Percentiles rank a stretch among this genome's conserved stretches.
These are phyloP conservation scores for Aquilaria yunnanensis DNA, from an alignment of 345 rosid species.

Conservation along the genomic window DNA sequence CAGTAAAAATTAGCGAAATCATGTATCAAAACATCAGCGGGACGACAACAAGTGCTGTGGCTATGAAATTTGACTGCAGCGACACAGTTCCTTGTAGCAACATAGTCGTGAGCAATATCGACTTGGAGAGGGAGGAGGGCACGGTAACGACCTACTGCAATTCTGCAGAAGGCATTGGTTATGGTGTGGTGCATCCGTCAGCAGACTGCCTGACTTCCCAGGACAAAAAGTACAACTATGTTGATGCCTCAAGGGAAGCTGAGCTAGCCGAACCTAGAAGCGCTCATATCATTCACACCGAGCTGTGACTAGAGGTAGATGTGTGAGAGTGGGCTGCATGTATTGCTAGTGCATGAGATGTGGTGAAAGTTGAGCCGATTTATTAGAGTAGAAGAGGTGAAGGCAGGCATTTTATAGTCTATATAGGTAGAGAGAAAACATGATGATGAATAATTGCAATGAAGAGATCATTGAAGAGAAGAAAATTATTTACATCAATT, in stretches of 20 bases:
- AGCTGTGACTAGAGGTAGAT: conserved; percentile 37
- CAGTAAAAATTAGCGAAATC: conserved; percentile 70
- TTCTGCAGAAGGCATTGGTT: conserved; percentile 80
- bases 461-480: too few relatives aligned
- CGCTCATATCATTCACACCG: conserved; percentile 45
- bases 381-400: conserved; percentile 12
- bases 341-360: not conserved
- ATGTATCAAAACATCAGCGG: conserved; percentile 87
- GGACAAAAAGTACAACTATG: conserved; percentile 30
- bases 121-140: conserved; percentile 71
- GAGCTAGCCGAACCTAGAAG: conserved; percentile 11
- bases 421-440: too few relatives aligned
- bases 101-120: conserved; percentile 69
- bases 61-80: conserved; percentile 91
- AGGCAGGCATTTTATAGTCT: too few relatives aligned
- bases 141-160: conserved; percentile 84
- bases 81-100: conserved; percentile 82
- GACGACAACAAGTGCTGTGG: conserved; percentile 61
- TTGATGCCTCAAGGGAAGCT: conserved; percentile 4
- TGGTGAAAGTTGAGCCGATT: conserved; percentile 1
- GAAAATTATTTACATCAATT: too few relatives aligned
- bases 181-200: conserved; percentile 79
- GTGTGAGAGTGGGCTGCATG: too few relatives aligned
- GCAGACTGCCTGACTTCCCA: conserved; percentile 80
- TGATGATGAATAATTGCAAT: too few relatives aligned